These are phyloP conservation scores for Coemansia reversa DNA, from an alignment of 192 early-diverging fungal species.

Conservation along the genomic window DNA sequence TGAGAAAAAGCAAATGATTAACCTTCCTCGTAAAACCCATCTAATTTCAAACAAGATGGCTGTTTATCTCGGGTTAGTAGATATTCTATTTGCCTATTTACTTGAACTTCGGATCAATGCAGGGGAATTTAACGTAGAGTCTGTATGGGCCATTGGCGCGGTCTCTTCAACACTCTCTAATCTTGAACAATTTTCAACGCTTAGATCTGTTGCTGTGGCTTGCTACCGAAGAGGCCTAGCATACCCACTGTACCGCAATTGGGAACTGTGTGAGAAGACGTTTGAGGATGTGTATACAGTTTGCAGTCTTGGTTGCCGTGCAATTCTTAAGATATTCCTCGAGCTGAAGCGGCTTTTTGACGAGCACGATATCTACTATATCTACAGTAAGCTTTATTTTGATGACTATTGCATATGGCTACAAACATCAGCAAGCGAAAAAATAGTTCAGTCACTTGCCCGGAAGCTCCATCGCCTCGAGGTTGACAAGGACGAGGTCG, in stretches of 20 bases:
- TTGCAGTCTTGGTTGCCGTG: conserved; percentile 80
- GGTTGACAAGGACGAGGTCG: conserved; percentile 66
- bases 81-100: conserved; percentile 87
- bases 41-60: conserved; percentile 63
- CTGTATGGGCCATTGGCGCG: conserved; percentile 86
- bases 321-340: conserved; percentile 76
- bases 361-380: conserved; percentile 82
- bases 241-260: conserved; percentile 84
- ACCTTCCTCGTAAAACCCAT: conserved; percentile 76
- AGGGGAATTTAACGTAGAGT: conserved; percentile 86
- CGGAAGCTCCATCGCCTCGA: conserved; percentile 74
- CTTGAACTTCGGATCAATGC: conserved; percentile 83
- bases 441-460: conserved; percentile 71
- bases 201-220: conserved; percentile 63
- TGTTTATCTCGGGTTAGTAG: conserved; percentile 85
- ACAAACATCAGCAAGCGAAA: conserved; percentile 72
- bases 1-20: conserved; percentile 72
- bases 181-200: conserved; percentile 67
- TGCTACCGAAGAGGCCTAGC: conserved; percentile 78
- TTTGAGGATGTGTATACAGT: conserved; percentile 78
- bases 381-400: conserved; percentile 83
- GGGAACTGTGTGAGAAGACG: conserved; percentile 69
- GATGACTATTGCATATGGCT: conserved; percentile 98
- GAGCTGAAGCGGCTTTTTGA: conserved; percentile 78
- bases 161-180: conserved; percentile 74